Conservation (phyloP, 495 filamentous ascomycete genomes). For the Aspergillus bridgeri region DNA sequence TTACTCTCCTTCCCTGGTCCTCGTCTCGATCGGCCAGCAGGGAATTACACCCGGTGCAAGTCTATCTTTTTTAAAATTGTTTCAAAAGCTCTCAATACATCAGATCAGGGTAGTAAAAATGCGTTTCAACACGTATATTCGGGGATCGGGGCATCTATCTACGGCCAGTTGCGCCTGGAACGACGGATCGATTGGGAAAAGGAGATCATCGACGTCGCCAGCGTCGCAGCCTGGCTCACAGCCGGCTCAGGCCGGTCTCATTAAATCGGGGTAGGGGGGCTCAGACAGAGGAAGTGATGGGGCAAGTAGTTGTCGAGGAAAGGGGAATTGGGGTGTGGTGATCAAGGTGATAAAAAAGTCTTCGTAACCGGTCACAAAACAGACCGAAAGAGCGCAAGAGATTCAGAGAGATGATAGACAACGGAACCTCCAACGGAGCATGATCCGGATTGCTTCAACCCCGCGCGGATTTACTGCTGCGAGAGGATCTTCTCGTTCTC, state of each 20-base stretch:
- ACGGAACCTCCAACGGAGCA: slow-evolving; percentile 3
- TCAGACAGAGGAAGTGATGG: not conserved
- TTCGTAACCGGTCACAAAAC: slow-evolving; percentile 8
- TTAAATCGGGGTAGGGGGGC: not conserved
- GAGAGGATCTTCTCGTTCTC: slow-evolving; percentile 87
- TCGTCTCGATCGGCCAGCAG: not conserved
- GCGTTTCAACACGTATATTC: slow-evolving; percentile 36
- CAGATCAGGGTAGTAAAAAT: slow-evolving; percentile 1
- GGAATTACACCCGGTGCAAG: not conserved
- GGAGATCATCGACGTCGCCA: slow-evolving; percentile 9
- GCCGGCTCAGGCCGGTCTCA: not conserved
- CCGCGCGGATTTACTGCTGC: slow-evolving; percentile 37
- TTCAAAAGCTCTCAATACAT: slow-evolving; percentile 3
- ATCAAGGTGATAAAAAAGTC: not conserved
- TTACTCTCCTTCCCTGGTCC: not conserved
- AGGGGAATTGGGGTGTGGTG: not conserved
- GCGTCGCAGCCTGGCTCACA: slow-evolving; percentile 14
- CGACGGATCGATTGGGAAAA: not conserved
- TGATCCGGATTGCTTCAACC: not conserved
- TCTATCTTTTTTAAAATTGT: not conserved
- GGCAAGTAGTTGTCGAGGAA: not conserved
- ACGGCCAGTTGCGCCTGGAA: slow-evolving; percentile 29
- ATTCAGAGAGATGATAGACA: slow-evolving; percentile 12
- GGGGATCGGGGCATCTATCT: slow-evolving; percentile 39
- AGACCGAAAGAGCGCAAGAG: slow-evolving; percentile 11